Conservation (phyloP, 352 stramenopile genomes). For the Globisporangium nagaii region DNA sequence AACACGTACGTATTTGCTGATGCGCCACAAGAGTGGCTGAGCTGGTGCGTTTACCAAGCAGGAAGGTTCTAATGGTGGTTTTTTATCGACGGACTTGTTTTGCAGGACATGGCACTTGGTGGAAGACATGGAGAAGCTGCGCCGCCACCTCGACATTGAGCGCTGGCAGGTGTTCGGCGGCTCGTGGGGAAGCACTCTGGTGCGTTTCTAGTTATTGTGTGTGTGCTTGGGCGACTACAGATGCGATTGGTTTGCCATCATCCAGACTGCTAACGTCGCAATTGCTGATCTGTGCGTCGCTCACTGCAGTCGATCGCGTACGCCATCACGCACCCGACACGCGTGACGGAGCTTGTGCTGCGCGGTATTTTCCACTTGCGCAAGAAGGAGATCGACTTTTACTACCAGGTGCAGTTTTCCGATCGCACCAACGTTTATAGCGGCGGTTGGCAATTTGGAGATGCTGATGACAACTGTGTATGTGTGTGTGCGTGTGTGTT, state of each 20-base stretch:
- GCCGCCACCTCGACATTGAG: constrained; percentile 80
- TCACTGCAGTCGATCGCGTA: constrained; percentile 90
- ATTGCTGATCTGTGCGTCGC: no score
- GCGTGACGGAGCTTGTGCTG: constrained; percentile 87
- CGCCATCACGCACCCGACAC: constrained; percentile 79
- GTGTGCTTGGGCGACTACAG: no score
- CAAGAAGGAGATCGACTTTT: constrained; percentile 90
- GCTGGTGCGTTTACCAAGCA: no score
- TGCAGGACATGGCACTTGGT: constrained; percentile 86
- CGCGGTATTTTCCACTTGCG: constrained; percentile 91
- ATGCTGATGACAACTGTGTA: not conserved
- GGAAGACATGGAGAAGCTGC: constrained; percentile 91
- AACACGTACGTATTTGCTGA: constrained; percentile 64
- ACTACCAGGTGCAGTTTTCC: constrained; percentile 91
- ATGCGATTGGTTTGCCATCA: not conserved
- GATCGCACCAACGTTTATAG: no score
- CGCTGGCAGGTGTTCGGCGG: constrained; percentile 93
- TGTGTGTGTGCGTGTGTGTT: not conserved
- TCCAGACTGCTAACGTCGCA: no score
- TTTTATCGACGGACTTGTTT: no score
- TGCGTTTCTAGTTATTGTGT: constrained; percentile 10
- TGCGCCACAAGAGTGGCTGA: no score
- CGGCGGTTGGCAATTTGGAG: not conserved
- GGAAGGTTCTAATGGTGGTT: no score
- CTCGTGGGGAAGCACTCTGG: constrained; percentile 92